Evolutionary conservation across 768 basidiomycete species (phyloP).

Genomic region (Phlebiopsis gigantea): DNA sequence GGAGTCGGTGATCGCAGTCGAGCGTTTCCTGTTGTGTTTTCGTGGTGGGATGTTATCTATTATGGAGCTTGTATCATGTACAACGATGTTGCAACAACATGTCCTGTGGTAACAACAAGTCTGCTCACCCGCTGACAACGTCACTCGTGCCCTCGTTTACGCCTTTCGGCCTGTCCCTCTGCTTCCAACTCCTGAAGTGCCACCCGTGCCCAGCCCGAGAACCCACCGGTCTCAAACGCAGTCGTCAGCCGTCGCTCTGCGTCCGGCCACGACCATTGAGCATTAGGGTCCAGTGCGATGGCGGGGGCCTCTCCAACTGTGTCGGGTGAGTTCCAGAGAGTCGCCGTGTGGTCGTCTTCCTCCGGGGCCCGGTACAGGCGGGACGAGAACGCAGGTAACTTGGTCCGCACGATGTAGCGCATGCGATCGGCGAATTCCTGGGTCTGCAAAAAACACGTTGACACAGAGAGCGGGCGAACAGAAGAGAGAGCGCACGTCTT

Average conservation of each 20-base stretch:
- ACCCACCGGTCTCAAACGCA: constrained; percentile 57
- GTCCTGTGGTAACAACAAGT: no score
- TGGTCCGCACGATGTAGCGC: constrained; percentile 41
- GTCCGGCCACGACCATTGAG: constrained; percentile 46
- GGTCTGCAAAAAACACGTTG: constrained; percentile 31
- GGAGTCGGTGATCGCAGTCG: constrained; percentile 19
- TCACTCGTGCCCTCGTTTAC: constrained; percentile 25
- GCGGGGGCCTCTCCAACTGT: neutral
- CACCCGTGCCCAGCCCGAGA: constrained; percentile 49
- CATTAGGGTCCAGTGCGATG: neutral
- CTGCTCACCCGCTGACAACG: no score
- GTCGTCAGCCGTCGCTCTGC: constrained; percentile 47
- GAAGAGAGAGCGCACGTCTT: constrained; percentile 40
- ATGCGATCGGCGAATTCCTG: constrained; percentile 55
- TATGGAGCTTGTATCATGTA: neutral
- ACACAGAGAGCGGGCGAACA: constrained; percentile 4
- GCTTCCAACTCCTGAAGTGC: constrained; percentile 52
- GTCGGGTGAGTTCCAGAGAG: neutral
- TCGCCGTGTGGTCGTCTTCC: constrained; percentile 15
- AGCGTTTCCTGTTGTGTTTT: neutral
- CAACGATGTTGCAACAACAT: no score
- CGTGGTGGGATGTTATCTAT: neutral
- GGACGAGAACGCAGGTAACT: constrained; percentile 45
- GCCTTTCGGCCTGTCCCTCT: constrained; percentile 47
- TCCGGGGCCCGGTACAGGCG: constrained; percentile 46